Conservation (phyloP, 805 yeast species). For the Candida arabinofermentans region DNA sequence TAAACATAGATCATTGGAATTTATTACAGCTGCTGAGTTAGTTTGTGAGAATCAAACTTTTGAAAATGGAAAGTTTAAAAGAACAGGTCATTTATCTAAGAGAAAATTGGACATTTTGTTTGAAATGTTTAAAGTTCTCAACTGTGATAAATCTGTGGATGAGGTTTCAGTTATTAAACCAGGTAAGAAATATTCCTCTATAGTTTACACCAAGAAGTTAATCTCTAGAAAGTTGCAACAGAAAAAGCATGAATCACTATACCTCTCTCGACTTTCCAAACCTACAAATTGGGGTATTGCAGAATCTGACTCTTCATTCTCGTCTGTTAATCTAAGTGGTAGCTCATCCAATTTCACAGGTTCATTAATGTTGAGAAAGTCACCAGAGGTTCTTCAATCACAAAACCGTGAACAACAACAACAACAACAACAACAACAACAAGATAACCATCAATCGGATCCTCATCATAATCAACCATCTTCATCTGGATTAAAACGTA, state of each 20-base stretch:
- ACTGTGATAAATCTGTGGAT: conserved; percentile 3
- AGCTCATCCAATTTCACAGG: no score
- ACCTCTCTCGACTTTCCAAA: no score
- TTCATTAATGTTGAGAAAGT: no score
- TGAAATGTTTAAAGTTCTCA: conserved; percentile 21
- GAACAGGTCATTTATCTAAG: conserved; percentile 17
- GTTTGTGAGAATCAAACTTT: conserved; percentile 20
- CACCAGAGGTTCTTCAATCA: no score
- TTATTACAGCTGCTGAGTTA: conserved; percentile 19
- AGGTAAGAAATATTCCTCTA: conserved; percentile 29
- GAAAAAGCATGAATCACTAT: neutral
- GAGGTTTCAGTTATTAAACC: conserved; percentile 27
- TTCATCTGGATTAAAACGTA: no score
- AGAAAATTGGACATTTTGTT: conserved; percentile 20
- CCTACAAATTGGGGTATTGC: no score
- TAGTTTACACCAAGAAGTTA: conserved; percentile 18
- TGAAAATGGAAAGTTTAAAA: conserved; percentile 2
- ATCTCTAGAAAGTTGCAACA: conserved; percentile 4
- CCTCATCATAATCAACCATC: neutral
- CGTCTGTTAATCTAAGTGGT: no score
- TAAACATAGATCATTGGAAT: conserved; percentile 16
- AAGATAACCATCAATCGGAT: neutral
- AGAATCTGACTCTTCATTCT: no score
- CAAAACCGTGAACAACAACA: no score
- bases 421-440: neutral